Conservation (phyloP, 1,284 basidiomycete genomes). For the Melampsora americana region DNA sequence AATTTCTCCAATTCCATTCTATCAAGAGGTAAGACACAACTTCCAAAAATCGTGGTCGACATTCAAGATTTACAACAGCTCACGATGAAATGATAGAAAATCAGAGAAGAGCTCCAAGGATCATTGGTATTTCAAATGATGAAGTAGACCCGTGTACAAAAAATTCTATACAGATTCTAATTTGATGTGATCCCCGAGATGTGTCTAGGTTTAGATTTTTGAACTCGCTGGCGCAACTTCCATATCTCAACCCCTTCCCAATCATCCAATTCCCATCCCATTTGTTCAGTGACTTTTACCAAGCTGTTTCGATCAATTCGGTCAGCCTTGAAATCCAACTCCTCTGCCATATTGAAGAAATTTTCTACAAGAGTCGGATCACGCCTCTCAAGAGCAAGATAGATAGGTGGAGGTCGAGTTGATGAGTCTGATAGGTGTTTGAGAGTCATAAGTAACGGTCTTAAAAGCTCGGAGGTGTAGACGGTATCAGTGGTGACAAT, state of each 20-base stretch:
- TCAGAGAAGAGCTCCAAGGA: too few relatives aligned
- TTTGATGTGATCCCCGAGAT: too few relatives aligned
- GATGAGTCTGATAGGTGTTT: slow-evolving; percentile 59
- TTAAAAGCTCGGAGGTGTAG: slow-evolving; percentile 65
- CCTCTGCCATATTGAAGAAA: slow-evolving; percentile 61
- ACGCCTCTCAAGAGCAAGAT: slow-evolving; percentile 71
- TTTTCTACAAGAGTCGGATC: slow-evolving; percentile 66
- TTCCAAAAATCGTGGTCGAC: too few relatives aligned
- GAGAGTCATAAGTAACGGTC: slow-evolving; percentile 70
- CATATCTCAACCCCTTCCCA: slow-evolving; percentile 76
- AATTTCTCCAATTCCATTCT: too few relatives aligned
- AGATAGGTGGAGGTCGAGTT: slow-evolving; percentile 56
- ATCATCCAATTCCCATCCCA: slow-evolving; percentile 63
- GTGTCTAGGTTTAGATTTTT: too few relatives aligned
- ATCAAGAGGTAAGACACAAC: too few relatives aligned
- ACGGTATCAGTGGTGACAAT: slow-evolving; percentile 81
- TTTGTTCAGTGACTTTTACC: slow-evolving; percentile 55
- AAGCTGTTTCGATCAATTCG: slow-evolving; percentile 65
- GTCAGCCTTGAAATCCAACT: slow-evolving; percentile 63
- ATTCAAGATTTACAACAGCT: too few relatives aligned
- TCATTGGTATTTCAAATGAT: too few relatives aligned
- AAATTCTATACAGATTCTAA: too few relatives aligned
- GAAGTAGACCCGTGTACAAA: too few relatives aligned
- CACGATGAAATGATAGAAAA: too few relatives aligned
- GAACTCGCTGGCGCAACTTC: slow-evolving; percentile 54